Percentiles rank a stretch among this genome's conserved stretches.
Conservation (phyloP, 1,139 yeast genomes). For the Magnusiomyces magnusii region DNA sequence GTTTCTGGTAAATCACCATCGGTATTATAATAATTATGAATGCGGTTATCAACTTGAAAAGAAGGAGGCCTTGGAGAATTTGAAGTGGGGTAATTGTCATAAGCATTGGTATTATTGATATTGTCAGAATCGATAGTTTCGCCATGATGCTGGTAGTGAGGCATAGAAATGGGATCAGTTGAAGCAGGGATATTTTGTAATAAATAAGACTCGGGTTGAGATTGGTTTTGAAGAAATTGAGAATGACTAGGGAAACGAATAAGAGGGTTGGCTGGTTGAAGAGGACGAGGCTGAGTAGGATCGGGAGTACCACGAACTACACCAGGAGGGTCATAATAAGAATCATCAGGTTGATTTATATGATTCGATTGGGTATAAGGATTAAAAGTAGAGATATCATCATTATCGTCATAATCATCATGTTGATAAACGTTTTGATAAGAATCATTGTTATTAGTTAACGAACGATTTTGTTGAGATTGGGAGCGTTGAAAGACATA, state of each 20-base stretch:
- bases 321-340: slow-evolving; percentile 15
- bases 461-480: neutral
- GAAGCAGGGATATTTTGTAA: neutral
- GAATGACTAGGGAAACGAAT: neutral
- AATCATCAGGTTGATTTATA: slow-evolving; percentile 4
- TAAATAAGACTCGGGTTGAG: neutral
- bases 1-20: neutral
- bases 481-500: neutral
- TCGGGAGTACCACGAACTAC: slow-evolving; percentile 4
- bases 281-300: neutral
- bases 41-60: neutral
- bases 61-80: neutral
- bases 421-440: neutral
- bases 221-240: neutral
- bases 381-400: neutral
- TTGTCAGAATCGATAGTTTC: neutral
- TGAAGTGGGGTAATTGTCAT: neutral
- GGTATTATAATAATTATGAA: slow-evolving; percentile 2
- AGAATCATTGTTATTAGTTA: too few species aligned
- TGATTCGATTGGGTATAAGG: neutral
- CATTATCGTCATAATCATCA: neutral
- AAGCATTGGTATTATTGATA: neutral
- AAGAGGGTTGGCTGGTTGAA: neutral
- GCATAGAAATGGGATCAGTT: neutral
- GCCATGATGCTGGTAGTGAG: neutral